Evolutionary conservation across 441 rosid genomes (phyloP).

Genomic region (Erodium trifolium): DNA sequence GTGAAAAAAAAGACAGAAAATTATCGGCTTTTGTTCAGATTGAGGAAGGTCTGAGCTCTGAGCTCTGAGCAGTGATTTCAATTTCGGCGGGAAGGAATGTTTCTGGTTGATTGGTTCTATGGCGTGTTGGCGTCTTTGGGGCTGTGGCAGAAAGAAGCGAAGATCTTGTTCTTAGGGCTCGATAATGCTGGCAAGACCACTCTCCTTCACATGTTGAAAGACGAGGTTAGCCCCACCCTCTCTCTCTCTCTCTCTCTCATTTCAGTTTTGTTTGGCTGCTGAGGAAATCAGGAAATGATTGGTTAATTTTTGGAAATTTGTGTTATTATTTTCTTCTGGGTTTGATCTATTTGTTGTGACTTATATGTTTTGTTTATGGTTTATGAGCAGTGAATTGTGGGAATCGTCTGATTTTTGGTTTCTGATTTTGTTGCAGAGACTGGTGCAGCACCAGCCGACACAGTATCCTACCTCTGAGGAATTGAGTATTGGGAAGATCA

Average conservation of each 20-base stretch:
- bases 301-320: not conserved
- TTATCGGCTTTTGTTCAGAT: not conserved
- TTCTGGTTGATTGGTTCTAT: slow-evolving; percentile 21
- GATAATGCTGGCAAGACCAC: slow-evolving; percentile 24
- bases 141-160: slow-evolving; percentile 20
- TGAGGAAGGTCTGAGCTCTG: not conserved
- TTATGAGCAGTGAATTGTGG: not conserved
- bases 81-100: slow-evolving; percentile 9
- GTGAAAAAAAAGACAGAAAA: not conserved
- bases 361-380: not conserved
- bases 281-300: not conserved
- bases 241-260: not conserved
- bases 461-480: slow-evolving; percentile 35
- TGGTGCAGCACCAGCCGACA: slow-evolving; percentile 33
- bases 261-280: not conserved
- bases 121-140: slow-evolving; percentile 20
- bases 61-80: not conserved
- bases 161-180: slow-evolving; percentile 20
- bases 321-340: not conserved
- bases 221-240: slow-evolving; percentile 17
- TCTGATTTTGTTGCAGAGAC: slow-evolving; percentile 16
- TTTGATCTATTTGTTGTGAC: not conserved
- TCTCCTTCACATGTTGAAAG: slow-evolving; percentile 22
- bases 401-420: not conserved
- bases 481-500: slow-evolving; percentile 28